Evolutionary conservation across 208 protist genomes (phyloP).

Genomic region (Leptomonas seymouri): DNA sequence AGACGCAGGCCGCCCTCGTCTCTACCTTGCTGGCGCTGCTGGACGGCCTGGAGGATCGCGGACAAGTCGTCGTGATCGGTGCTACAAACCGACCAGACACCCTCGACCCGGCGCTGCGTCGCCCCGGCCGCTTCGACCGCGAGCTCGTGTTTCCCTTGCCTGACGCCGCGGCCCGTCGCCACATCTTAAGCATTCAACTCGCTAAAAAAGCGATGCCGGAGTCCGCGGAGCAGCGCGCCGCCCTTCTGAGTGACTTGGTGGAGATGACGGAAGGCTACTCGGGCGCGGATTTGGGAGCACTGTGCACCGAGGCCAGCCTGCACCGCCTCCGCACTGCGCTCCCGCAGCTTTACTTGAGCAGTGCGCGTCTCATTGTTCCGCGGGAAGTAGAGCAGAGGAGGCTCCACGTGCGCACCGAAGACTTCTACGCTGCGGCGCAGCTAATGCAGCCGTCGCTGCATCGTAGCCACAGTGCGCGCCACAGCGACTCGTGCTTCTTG

Average conservation of each 20-base stretch:
- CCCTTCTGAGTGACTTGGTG: constrained; percentile 85
- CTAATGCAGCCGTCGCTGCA: constrained; percentile 66
- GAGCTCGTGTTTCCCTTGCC: constrained; percentile 93
- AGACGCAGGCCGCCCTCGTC: constrained; percentile 85
- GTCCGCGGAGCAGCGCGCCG: constrained; percentile 33
- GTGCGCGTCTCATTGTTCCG: constrained; percentile 50
- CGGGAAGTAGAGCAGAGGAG: constrained; percentile 20
- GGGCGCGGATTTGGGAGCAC: constrained; percentile 98
- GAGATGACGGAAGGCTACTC: constrained; percentile 97
- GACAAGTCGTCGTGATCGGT: constrained; percentile 95
- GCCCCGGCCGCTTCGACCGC: constrained; percentile 97
- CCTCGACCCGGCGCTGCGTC: constrained; percentile 96
- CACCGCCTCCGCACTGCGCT: constrained; percentile 71
- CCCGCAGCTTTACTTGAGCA: constrained; percentile 81
- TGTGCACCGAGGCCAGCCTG: constrained; percentile 98
- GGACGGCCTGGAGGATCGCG: constrained; percentile 93
- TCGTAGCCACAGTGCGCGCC: constrained; percentile 24
- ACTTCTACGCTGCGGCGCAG: constrained; percentile 76
- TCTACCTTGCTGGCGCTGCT: constrained; percentile 95
- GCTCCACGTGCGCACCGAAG: constrained; percentile 51
- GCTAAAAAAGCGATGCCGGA: constrained; percentile 97
- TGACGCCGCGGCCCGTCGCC: constrained; percentile 74
- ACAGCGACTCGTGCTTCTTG: background rate
- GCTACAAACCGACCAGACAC: constrained; percentile 96
- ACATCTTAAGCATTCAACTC: constrained; percentile 97